Evolutionary conservation across 2,329 filamentous ascomycete species (phyloP), one percentile per base, ranked within the genome.

Genomic region (Blastomyces emzantsi): DNA sequence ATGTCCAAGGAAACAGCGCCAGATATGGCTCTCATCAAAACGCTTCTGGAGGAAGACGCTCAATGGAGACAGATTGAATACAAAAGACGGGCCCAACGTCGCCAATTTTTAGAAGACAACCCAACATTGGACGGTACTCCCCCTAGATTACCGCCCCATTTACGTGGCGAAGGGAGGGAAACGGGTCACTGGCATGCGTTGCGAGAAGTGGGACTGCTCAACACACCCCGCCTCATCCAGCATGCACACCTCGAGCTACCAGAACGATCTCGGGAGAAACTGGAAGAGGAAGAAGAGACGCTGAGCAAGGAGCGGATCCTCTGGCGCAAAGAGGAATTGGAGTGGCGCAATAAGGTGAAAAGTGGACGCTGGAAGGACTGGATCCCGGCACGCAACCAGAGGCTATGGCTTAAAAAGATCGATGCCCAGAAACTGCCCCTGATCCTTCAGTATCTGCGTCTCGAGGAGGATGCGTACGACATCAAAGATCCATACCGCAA

Each of bases 1-100:
- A 13, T 19, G 47, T 22, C 63, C n/a, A 41, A 25, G 30, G 41
- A 56, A 45, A 22, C 61, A 17, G 60, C 66, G 41, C 63, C 64
- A 22, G 28, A 52, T 11, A 39, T 59, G 28, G 45, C 58, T 19
- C 11, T 61, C 43, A 22, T 65, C 54, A 63, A 64, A 51, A 56
- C 28, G 0, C 59, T 65, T 30, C 47, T 66, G 39, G 63, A 61
- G 6, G 63, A 66, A 60, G 66, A 67, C 43, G 57, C 58, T 30
- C 22, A 63, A 49, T 63, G 63, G 56, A 60, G 62, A 45, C 25
- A 22, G 56, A 13, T 43, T 47, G 58, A 60, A 22, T 33, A 47
- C 25, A 47, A 43, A 41, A 61, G 49, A 25, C 19, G 33, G 45
- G n/a, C 25, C 25, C 41, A 47, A 28, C 41, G 58, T 51, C 58